phyloP scores from a whole-genome alignment of 106 monocot genomes.

The Cymbidium sinense region DNA sequence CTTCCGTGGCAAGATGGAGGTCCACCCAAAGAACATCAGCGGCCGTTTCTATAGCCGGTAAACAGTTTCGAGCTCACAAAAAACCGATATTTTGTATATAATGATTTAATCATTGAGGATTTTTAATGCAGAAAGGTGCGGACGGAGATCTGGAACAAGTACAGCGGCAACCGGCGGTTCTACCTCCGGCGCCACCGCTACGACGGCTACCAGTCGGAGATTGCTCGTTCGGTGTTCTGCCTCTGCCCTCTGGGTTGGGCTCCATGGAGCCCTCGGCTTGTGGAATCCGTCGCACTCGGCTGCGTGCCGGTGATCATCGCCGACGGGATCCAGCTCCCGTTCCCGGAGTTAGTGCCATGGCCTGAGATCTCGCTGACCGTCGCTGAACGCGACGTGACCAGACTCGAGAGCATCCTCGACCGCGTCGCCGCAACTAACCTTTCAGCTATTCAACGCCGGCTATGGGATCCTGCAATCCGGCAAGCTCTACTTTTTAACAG shows the following conservation, averaged over 20 bases:
- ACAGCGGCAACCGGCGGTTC: conserved; percentile 42
- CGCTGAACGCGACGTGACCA: conserved; percentile 53
- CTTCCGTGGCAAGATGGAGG: conserved; percentile 97
- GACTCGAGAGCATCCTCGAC: conserved; percentile 54
- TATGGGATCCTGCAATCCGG: conserved; percentile 68
- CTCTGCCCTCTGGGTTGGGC: conserved; percentile 93
- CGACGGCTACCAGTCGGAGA: conserved; percentile 60
- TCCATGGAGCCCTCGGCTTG: conserved; percentile 93
- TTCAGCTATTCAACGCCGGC: conserved; percentile 55
- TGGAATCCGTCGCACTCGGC: conserved; percentile 81
- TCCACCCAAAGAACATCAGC: conserved; percentile 95
- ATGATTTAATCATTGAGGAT: background rate
- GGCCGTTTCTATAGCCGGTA: conserved; percentile 88
- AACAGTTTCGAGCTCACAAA: background rate
- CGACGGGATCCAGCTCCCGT: conserved; percentile 80
- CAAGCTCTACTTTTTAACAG: conserved; percentile 56
- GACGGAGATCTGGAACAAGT: conserved; percentile 65
- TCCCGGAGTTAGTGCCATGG: conserved; percentile 59
- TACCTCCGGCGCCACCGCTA: conserved; percentile 55
- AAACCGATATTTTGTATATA: background rate
- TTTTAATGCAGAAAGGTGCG: conserved; percentile 46
- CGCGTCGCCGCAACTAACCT: conserved; percentile 72
- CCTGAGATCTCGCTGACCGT: conserved; percentile 60
- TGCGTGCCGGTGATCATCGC: conserved; percentile 94
- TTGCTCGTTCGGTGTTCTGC: conserved; percentile 74